Conservation (phyloP, 306 rosid species). For the Prunus armeniaca region DNA sequence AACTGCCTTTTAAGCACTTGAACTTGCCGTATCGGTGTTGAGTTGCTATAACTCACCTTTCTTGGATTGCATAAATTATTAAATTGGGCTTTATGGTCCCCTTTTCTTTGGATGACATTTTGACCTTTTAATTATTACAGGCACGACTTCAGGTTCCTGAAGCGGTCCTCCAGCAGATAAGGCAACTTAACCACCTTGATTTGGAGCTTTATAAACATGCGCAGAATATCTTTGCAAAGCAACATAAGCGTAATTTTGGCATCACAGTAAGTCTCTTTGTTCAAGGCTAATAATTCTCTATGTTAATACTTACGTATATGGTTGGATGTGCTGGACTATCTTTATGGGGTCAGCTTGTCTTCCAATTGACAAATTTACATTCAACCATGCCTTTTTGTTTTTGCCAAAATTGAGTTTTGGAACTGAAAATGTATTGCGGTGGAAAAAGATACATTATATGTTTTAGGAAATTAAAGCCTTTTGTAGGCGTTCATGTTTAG, state of each 20-base stretch:
- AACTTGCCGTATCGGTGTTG: slow-evolving; percentile 10
- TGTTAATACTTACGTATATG: background rate
- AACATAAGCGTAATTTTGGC: slow-evolving; percentile 38
- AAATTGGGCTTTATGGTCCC: background rate
- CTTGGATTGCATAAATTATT: slow-evolving; percentile 12
- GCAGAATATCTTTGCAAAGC: slow-evolving; percentile 51
- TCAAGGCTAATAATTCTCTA: slow-evolving; percentile 10
- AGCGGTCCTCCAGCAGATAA: slow-evolving; percentile 56
- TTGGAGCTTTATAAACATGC: slow-evolving; percentile 81
- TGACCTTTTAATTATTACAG: slow-evolving; percentile 39
- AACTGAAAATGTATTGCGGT: background rate
- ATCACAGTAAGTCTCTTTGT: slow-evolving; percentile 44
- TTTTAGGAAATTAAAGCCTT: background rate
- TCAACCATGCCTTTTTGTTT: background rate
- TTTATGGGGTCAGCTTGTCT: background rate
- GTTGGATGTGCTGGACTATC: background rate
- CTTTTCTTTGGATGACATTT: slow-evolving; percentile 10
- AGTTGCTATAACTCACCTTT: background rate
- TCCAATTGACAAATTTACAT: background rate
- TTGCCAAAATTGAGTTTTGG: background rate
- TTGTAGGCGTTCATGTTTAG: background rate
- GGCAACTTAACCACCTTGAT: slow-evolving; percentile 78
- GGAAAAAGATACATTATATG: background rate
- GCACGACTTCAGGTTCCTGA: slow-evolving; percentile 70
- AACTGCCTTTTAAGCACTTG: background rate